Evolutionary conservation across 805 yeast genomes (phyloP).

Genomic region (Brettanomyces bruxellensis): DNA sequence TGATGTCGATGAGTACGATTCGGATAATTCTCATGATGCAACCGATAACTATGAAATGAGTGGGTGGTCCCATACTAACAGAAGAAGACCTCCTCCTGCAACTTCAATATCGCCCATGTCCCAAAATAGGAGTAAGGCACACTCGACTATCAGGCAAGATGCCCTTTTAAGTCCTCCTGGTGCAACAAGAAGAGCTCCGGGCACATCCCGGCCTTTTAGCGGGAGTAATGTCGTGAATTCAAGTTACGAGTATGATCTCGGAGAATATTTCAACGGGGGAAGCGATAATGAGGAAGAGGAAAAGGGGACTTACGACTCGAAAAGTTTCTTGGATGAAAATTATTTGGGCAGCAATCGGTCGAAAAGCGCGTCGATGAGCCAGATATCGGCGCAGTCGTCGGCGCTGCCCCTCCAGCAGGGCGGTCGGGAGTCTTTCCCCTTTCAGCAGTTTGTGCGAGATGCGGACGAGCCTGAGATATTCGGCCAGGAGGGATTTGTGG

Average conservation of each 20-base stretch:
- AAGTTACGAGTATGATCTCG: neutral
- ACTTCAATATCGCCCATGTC: neutral
- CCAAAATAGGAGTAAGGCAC: neutral
- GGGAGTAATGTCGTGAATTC: neutral
- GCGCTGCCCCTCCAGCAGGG: neutral
- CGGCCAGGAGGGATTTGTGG: conserved; percentile 7
- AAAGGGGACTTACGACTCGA: neutral
- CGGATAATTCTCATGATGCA: neutral
- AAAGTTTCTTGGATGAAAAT: neutral
- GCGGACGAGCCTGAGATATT: conserved; percentile 21
- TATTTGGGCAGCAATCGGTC: neutral
- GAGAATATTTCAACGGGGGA: neutral
- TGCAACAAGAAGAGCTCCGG: neutral
- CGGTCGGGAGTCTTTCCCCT: conserved; percentile 6
- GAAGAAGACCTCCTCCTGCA: neutral
- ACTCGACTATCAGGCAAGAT: neutral
- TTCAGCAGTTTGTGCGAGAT: conserved; percentile 21
- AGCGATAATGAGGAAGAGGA: neutral
- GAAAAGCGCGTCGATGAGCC: conserved; percentile 2
- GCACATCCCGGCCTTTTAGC: neutral
- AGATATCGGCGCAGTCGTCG: neutral
- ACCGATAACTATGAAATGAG: neutral
- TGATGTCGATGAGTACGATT: conserved; percentile 1
- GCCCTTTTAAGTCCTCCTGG: too few relatives aligned
- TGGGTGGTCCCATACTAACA: neutral